Evolutionary conservation across 352 stramenopile genomes (phyloP).

Genomic region (Peronospora belbahrii): DNA sequence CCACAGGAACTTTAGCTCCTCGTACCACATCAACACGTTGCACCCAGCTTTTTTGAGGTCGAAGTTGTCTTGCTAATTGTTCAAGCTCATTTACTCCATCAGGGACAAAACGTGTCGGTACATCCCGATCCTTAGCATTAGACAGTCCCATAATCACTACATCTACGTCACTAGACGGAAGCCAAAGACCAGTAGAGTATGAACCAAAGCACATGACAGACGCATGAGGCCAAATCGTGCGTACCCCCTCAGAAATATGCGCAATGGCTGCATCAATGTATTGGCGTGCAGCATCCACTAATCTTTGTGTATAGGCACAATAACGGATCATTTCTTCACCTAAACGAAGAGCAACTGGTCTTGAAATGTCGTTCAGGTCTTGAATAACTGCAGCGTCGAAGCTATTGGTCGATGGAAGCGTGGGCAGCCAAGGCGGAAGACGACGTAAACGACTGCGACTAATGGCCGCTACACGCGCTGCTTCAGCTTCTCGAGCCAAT

Average conservation of each 20-base stretch:
- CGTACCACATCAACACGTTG: slow-evolving; percentile 75
- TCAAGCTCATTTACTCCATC: slow-evolving; percentile 49
- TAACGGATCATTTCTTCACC: slow-evolving; percentile 60
- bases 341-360: slow-evolving; percentile 21
- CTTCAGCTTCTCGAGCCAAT: slow-evolving; percentile 21
- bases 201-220: slow-evolving; percentile 74
- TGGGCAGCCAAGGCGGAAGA: slow-evolving; percentile 26
- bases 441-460: slow-evolving; percentile 22
- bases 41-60: slow-evolving; percentile 55
- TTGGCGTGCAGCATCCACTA: slow-evolving; percentile 43
- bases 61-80: slow-evolving; percentile 40
- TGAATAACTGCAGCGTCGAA: slow-evolving; percentile 13
- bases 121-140: slow-evolving; percentile 27
- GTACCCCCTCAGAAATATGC: slow-evolving; percentile 54
- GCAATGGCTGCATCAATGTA: slow-evolving; percentile 68
- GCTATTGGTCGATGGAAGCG: slow-evolving; percentile 13
- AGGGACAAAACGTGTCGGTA: slow-evolving; percentile 41
- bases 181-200: slow-evolving; percentile 81
- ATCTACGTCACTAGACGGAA: slow-evolving; percentile 84
- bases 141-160: slow-evolving; percentile 76
- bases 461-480: slow-evolving; percentile 20
- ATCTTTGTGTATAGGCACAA: slow-evolving; percentile 49
- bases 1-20: slow-evolving; percentile 78
- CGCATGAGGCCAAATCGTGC: slow-evolving; percentile 69
- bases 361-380: slow-evolving; percentile 16